Percentiles rank a stretch among this genome's conserved stretches.
These are phyloP conservation scores for Ascochyta clinopodiicola DNA, from an alignment of 2,329 filamentous ascomycete genomes.

Conservation along the genomic window DNA sequence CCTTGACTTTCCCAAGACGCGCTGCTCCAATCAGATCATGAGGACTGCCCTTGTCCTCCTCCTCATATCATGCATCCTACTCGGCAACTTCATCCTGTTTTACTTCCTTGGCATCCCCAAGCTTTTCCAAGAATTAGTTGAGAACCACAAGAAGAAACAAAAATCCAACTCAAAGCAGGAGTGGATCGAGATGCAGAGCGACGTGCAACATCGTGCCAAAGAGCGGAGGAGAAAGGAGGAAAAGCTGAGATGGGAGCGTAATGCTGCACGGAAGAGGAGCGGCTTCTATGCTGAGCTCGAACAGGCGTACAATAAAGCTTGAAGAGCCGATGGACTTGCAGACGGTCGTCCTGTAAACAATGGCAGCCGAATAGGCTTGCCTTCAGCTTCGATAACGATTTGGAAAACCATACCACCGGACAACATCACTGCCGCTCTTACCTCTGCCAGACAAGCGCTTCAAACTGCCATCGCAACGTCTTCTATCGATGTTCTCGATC, in stretches of 20 bases:
- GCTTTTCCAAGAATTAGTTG: slow-evolving; percentile 6
- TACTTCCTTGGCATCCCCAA: slow-evolving; percentile 17
- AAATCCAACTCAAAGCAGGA: slow-evolving; percentile 5
- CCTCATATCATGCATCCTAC: slow-evolving; percentile 8
- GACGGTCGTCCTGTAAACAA: background rate
- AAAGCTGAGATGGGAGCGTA: slow-evolving; percentile 13
- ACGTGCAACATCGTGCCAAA: slow-evolving; percentile 14
- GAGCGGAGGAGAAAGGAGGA: slow-evolving; percentile 16
- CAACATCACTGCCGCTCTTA: background rate
- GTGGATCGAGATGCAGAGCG: slow-evolving; percentile 16
- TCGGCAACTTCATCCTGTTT: slow-evolving; percentile 15
- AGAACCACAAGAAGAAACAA: slow-evolving; percentile 8
- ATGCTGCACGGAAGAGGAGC: slow-evolving; percentile 11
- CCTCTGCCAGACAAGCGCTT: no score
- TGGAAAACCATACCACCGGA: no score
- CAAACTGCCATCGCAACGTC: no score
- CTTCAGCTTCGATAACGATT: no score
- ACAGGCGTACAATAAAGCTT: slow-evolving; percentile 12
- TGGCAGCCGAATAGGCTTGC: no score
- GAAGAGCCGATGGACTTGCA: background rate
- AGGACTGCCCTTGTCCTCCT: slow-evolving; percentile 11
- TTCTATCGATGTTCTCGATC: no score
- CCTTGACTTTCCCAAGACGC: no score
- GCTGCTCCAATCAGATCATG: background rate
- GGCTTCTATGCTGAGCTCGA: slow-evolving; percentile 17